Evolutionary conservation across 1,139 yeast species (phyloP).

Genomic region (Tardiomyces blankii): DNA sequence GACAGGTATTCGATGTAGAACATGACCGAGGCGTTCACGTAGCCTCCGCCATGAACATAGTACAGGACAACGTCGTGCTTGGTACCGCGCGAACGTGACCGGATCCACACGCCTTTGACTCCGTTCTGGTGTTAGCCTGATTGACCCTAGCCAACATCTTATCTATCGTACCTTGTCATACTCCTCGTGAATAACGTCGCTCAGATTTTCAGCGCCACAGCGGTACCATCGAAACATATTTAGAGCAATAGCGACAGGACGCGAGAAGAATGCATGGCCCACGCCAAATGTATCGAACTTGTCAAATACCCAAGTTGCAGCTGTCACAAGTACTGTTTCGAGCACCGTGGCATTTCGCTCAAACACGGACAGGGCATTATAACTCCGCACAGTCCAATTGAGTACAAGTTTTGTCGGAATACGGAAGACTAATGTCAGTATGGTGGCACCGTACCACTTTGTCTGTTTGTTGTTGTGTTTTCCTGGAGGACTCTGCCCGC

Average conservation of each 20-base stretch:
- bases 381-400: not conserved
- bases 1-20: slow-evolving; percentile 30
- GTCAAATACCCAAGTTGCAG: not conserved
- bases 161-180: slow-evolving; percentile 7
- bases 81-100: slow-evolving; percentile 20
- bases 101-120: slow-evolving; percentile 27
- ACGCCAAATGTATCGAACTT: slow-evolving; percentile 2
- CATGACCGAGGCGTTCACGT: slow-evolving; percentile 15
- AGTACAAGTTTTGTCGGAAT: not conserved
- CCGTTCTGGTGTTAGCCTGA: slow-evolving; percentile 6
- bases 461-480: too few relatives aligned
- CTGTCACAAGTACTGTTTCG: not conserved
- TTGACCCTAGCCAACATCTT: not conserved
- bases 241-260: slow-evolving; percentile 14
- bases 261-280: slow-evolving; percentile 12
- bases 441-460: too few relatives aligned
- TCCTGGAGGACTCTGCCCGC: too few relatives aligned
- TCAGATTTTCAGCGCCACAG: slow-evolving; percentile 18
- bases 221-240: slow-evolving; percentile 16
- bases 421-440: not conserved
- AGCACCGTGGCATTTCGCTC: not conserved
- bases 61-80: slow-evolving; percentile 26
- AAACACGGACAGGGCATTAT: not conserved
- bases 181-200: slow-evolving; percentile 14
- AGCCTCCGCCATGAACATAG: slow-evolving; percentile 30